Percentiles rank a stretch among this genome's conserved stretches.
Conservation (phyloP, 1,284 basidiomycete species). For the Trametes sp. region DNA sequence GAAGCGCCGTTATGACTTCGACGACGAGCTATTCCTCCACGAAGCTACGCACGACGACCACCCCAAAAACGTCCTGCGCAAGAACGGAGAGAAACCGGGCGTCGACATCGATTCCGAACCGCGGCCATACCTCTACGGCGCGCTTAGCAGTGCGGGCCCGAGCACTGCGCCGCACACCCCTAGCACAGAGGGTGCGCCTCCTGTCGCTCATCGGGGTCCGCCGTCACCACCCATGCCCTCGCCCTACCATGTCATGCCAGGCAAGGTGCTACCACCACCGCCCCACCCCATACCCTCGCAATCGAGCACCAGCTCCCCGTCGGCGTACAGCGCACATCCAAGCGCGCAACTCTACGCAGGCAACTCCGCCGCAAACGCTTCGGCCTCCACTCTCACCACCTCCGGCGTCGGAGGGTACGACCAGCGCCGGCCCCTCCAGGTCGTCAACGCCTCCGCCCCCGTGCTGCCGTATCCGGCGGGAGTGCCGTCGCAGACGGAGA, state of each 20-base stretch:
- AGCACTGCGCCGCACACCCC: constrained; percentile 3
- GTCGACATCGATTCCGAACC: constrained; percentile 17
- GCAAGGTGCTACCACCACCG: background rate
- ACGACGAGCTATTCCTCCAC: constrained; percentile 20
- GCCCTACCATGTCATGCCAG: background rate
- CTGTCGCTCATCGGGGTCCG: constrained; percentile 2
- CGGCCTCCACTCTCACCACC: constrained; percentile 6
- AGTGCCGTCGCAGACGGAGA: constrained; percentile 6
- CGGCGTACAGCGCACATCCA: constrained; percentile 8
- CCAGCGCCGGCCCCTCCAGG: constrained; percentile 5
- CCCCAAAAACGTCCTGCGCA: constrained; percentile 19
- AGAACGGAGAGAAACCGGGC: constrained; percentile 9
- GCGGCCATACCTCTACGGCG: constrained; percentile 23
- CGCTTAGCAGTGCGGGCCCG: constrained; percentile 13
- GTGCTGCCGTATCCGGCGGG: background rate
- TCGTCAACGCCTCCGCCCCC: constrained; percentile 10
- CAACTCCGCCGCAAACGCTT: constrained; percentile 1
- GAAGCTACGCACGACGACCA: constrained; percentile 11
- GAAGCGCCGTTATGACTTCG: constrained; percentile 14
- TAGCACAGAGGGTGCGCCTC: constrained; percentile 8
- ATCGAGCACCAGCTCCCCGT: background rate
- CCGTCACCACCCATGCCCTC: constrained; percentile 2
- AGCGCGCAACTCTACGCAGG: background rate
- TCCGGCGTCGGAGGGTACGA: constrained; percentile 9
- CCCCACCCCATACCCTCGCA: background rate